Conservation (phyloP, 2,329 filamentous ascomycete species). For the Colletotrichum tropicicola region DNA sequence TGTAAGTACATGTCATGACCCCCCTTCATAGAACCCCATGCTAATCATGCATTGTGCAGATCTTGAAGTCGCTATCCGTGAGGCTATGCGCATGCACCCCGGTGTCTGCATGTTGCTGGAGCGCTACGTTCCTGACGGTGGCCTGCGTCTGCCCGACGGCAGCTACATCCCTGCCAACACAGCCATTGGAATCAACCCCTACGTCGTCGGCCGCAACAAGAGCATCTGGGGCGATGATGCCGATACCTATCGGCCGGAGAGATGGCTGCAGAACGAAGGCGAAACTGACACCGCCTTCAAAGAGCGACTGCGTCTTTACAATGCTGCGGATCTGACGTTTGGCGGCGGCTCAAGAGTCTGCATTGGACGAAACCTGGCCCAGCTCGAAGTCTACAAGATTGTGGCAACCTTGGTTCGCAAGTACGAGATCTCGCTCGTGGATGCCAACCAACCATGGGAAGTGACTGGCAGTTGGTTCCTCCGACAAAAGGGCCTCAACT, state of each 20-base stretch:
- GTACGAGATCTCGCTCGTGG: conserved; percentile 48
- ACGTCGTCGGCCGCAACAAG: conserved; percentile 47
- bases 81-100: conserved; percentile 59
- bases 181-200: conserved; percentile 51
- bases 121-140: conserved; percentile 54
- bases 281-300: conserved; percentile 44
- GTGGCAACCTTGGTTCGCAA: conserved; percentile 50
- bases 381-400: conserved; percentile 45
- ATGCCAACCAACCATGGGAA: conserved; percentile 31
- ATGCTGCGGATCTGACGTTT: conserved; percentile 47
- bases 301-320: conserved; percentile 45
- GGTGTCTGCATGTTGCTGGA: conserved; percentile 57
- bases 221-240: conserved; percentile 54
- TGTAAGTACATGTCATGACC: conserved; percentile 28
- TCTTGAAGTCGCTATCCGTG: conserved; percentile 61
- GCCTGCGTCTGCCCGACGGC: conserved; percentile 47
- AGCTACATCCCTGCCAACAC: conserved; percentile 44
- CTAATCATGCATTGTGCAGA: conserved; percentile 40
- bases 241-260: conserved; percentile 54
- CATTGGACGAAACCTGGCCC: conserved; percentile 45
- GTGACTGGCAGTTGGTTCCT: conserved; percentile 30
- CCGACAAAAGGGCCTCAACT: conserved; percentile 30
- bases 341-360: conserved; percentile 50
- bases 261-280: conserved; percentile 50
- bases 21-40: conserved; percentile 35